phyloP scores from a whole-genome alignment of 805 yeast species.

The Metschnikowia cubensis region DNA sequence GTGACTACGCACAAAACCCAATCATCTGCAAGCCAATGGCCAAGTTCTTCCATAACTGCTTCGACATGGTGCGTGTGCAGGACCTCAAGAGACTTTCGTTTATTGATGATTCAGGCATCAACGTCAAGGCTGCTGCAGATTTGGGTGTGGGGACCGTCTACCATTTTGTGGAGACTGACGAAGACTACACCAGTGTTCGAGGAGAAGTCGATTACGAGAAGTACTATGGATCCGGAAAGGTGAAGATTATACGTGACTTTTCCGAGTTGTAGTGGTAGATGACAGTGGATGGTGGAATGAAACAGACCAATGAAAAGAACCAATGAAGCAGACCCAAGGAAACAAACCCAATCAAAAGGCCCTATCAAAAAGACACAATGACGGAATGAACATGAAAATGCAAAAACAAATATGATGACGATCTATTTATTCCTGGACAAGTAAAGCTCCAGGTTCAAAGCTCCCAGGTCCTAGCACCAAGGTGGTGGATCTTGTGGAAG shows the following conservation, averaged over 20 bases:
- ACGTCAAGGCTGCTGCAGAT: slow-evolving; percentile 67
- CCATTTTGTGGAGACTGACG: slow-evolving; percentile 71
- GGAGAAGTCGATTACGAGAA: slow-evolving; percentile 26
- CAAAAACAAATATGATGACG: not conserved
- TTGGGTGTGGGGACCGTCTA: slow-evolving; percentile 71
- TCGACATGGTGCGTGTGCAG: slow-evolving; percentile 57
- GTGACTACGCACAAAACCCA: slow-evolving; percentile 73
- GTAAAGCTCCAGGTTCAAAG: no score
- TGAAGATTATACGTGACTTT: not conserved
- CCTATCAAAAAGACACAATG: no score
- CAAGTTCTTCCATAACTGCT: slow-evolving; percentile 59
- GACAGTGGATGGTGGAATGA: no score
- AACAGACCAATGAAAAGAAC: no score
- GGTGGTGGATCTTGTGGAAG: no score
- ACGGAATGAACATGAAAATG: not conserved
- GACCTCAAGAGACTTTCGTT: slow-evolving; percentile 44
- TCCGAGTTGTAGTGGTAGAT: not conserved
- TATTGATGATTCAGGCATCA: slow-evolving; percentile 82
- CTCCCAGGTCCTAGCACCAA: no score
- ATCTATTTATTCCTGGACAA: no score
- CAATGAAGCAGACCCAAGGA: no score
- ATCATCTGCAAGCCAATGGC: slow-evolving; percentile 88
- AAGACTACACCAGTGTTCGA: slow-evolving; percentile 40
- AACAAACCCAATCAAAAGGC: no score
- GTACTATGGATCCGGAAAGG: slow-evolving; percentile 30